Base-by-base conservation (phyloP, 345 rosid species). In the Camelina hispida region DNA sequence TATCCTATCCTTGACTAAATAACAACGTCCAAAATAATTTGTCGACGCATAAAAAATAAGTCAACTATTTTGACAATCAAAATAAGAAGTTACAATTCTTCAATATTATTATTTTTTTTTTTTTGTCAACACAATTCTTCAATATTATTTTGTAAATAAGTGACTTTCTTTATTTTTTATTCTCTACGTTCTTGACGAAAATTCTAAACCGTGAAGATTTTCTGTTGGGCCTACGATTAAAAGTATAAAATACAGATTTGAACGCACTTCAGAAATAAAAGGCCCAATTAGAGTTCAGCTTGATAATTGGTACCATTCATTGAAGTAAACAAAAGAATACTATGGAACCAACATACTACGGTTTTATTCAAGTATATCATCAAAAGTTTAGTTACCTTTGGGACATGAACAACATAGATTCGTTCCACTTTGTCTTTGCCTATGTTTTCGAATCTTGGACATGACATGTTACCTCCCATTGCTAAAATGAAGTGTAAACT, bases 1-100 rank as follows among this genome's bases (percentile, higher is more conserved):
- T 14, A 20, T 56, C 65, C 16, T 42, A 44, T 57, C 35, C 55
- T 44, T 57, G 17, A 54, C 44, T 13, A 69, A 46, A 30, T 15
- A 59, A 47, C 2, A 9, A 34, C 37, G 2, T 35, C 8, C n/a
- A 46, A 46, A 9, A 18, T 3, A 34, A 43, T 7, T 56, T 55
- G 30, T 54, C 7, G 58, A 34, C 58, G 35, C 22, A 32, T 55
- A 7, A 3, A 22, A 37, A 38, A 53, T 46, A 48, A 60, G 68
- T 50, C 75, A 51, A 23, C 20, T 51, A 12, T 1, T 52, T 52
- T 62, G 61, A 72, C 43, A 62, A 38, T 11, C 7, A 57, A 44
- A 2, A 12, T 40, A 71, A 59, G 34, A 20, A 35, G 18, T 47
- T 47, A 7, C 28, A 51, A 10, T 51, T 5, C 7, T 20, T 2